Evolutionary conservation across 1,284 basidiomycete species (phyloP), one percentile per base, ranked within the genome.

Genomic region (Leccinum angustisporum): DNA sequence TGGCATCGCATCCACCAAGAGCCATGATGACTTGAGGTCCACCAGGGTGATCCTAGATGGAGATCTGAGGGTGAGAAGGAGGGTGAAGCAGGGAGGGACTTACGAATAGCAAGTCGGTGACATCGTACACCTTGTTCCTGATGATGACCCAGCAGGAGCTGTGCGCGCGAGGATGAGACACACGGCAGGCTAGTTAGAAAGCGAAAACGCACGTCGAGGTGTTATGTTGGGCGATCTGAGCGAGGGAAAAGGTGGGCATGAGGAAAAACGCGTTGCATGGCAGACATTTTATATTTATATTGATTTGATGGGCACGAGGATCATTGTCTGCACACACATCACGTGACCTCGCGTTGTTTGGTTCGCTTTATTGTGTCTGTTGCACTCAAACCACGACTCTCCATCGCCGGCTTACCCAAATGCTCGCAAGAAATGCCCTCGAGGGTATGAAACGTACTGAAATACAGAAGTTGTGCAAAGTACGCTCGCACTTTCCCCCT

Each of bases 141-240:
- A 95, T 91, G 67, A 96, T 87, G 64, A 97, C 90, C 95, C 94
- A 96, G 75, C 92, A 94, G n/a, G 87, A 88, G 54, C 87, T 89
- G 61, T 43, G 36, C 13, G 55, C 16, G 50, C 16, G 14, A 52
- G 30, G 21, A 36, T 57, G 56, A 31, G 27, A 30, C 40, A n/a
- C 50, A 31, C 46, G 1, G 21, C 4, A 2, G 1, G 13, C 30
- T 8, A 33, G 4, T 31, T 16, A 13, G 10, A 52, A 5, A 1
- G 46, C 16, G n/a, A 43, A 14, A n/a, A 69, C 76, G 40, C 64
- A 87, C 87, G 78, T 72, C 21, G 73, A 50, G 16, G 80, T 79
- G 66, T 83, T 85, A 70, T 90, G 87, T 59, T 81, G 72, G 31
- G 84, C 80, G 18, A 84, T 73, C 62, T 83, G 74, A 38, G 77